A percentile compares a stretch with the other conserved stretches of the same genome.
phyloP scores from a whole-genome alignment of 2,329 filamentous ascomycete genomes.

The Rasamsonia emersonii region DNA sequence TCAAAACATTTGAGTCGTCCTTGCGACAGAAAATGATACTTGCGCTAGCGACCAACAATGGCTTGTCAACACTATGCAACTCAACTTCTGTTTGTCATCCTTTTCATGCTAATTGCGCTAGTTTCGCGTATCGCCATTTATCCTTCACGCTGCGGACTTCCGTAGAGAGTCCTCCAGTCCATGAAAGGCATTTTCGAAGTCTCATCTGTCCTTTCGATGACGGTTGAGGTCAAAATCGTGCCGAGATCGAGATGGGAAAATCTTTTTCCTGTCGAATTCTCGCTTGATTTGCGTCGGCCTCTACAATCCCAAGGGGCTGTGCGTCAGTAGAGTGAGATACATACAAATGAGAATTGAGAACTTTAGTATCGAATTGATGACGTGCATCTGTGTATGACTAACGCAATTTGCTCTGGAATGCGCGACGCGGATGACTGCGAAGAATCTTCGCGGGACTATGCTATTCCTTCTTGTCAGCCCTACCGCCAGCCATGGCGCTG shows the following conservation, averaged over 20 bases:
- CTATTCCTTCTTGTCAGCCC: no score
- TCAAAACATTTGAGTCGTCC: no score
- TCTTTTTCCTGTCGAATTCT: conserved; percentile 20
- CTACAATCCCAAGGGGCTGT: conserved; percentile 26
- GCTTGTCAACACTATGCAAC: no score
- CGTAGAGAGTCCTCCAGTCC: not conserved
- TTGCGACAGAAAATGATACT: no score
- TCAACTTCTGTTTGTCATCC: no score
- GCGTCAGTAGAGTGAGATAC: conserved; percentile 39
- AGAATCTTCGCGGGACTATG: no score
- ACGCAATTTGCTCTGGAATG: conserved; percentile 3
- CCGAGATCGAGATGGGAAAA: conserved; percentile 26
- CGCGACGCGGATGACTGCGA: no score
- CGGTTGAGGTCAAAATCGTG: conserved; percentile 40
- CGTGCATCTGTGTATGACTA: not conserved
- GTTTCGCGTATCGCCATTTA: not conserved
- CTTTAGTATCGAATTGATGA: not conserved
- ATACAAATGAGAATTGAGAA: conserved; percentile 13
- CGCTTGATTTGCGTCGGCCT: conserved; percentile 37
- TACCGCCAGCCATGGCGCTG: no score
- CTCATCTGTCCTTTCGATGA: conserved; percentile 33
- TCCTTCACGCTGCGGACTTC: not conserved
- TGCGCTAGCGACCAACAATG: no score
- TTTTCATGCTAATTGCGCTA: no score
- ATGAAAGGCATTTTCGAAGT: conserved; percentile 35